Percentiles rank a stretch among this genome's conserved stretches.
Conservation (phyloP, 2,329 filamentous ascomycete species). For the Fusarium citri region DNA sequence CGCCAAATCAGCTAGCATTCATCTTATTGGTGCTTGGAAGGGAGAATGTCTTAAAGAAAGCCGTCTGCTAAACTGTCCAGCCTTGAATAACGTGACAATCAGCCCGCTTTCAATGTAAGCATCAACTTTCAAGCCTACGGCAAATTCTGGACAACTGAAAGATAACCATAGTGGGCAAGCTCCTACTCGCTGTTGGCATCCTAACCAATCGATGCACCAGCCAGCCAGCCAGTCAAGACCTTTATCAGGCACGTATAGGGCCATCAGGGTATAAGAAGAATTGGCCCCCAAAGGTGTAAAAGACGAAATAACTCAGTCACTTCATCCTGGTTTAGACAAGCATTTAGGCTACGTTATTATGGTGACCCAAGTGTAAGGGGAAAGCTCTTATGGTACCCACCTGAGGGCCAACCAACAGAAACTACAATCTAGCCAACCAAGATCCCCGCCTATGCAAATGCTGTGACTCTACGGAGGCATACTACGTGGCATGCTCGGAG, state of each 20-base stretch:
- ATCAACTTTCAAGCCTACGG: fast-evolving
- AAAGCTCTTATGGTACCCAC: no score
- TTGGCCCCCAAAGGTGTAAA: no score
- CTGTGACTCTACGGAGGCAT: slow-evolving; percentile 12
- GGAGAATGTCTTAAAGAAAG: background rate
- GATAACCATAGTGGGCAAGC: background rate
- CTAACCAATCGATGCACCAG: slow-evolving; percentile 2
- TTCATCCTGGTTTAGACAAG: no score
- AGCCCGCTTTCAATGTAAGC: slow-evolving; percentile 17
- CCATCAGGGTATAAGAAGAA: no score
- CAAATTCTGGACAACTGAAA: no score
- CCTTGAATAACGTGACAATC: slow-evolving; percentile 9
- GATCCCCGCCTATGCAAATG: slow-evolving; percentile 14
- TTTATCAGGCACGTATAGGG: background rate
- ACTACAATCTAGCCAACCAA: slow-evolving; percentile 24
- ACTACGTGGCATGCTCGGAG: slow-evolving; percentile 25
- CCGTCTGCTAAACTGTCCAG: slow-evolving; percentile 15
- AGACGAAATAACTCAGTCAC: no score
- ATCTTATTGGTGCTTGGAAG: background rate
- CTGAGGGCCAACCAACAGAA: background rate
- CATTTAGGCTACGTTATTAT: no score
- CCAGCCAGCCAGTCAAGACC: background rate
- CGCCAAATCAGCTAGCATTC: background rate
- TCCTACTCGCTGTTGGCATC: slow-evolving; percentile 4
- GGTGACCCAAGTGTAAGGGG: no score